Conservation (phyloP, 2,329 filamentous ascomycete genomes). For the Blumeria graminis region DNA sequence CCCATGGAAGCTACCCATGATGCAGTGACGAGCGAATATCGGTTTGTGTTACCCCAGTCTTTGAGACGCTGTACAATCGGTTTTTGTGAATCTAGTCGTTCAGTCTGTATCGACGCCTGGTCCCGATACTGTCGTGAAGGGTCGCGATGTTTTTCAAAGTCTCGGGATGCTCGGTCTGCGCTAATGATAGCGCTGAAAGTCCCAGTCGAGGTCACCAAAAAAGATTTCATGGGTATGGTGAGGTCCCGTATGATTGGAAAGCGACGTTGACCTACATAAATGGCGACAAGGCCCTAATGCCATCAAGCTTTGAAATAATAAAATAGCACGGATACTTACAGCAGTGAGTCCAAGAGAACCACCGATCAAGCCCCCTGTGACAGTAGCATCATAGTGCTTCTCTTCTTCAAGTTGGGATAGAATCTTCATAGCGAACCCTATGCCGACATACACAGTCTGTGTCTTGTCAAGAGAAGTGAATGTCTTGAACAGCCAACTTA, state of each 20-base stretch:
- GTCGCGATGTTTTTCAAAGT: conserved; percentile 34
- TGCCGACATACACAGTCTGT: too few relatives aligned
- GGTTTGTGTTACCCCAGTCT: conserved; percentile 45
- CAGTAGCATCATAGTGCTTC: conserved; percentile 58
- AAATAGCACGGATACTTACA: conserved; percentile 26
- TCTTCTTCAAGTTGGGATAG: conserved; percentile 81
- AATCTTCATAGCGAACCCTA: conserved; percentile 49
- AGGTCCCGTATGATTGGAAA: conserved; percentile 59
- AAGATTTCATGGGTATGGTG: conserved; percentile 73
- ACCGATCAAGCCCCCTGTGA: conserved; percentile 58
- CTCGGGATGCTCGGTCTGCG: conserved; percentile 51
- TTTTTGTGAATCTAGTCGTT: conserved; percentile 17
- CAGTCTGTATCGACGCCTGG: conserved; percentile 7
- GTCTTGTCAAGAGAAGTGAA: too few relatives aligned
- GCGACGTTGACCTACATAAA: conserved; percentile 37
- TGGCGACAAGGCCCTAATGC: conserved; percentile 24
- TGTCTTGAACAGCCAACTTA: too few relatives aligned
- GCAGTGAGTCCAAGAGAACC: conserved; percentile 40
- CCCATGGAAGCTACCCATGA: conserved; percentile 44
- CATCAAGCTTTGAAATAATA: background rate
- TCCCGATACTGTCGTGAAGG: conserved; percentile 16
- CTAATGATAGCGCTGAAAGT: conserved; percentile 77
- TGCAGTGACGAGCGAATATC: conserved; percentile 43
- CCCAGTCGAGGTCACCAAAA: conserved; percentile 58
- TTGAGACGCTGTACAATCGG: conserved; percentile 33